Conservation (phyloP, 225 moss, liverwort and hornwort genomes). For the Marchantia polymorpha region DNA sequence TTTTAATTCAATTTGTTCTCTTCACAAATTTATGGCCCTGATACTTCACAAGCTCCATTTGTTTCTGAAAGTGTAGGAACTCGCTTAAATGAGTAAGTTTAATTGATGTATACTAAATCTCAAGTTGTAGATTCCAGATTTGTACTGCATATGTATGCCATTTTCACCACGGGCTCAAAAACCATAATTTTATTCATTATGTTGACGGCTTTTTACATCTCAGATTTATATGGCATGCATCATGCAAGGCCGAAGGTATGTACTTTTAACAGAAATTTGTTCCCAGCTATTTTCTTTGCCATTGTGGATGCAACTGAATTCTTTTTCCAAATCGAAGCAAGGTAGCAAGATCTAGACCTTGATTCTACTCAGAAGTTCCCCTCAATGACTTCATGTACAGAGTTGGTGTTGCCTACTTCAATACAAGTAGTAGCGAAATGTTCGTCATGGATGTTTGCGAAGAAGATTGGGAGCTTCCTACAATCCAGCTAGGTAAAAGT, state of each 20-base stretch:
- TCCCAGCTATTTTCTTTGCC: not conserved
- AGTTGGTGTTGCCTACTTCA: constrained; percentile 82
- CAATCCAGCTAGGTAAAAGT: constrained; percentile 78
- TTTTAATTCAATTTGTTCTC: too few relatives aligned
- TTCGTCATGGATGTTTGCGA: constrained; percentile 91
- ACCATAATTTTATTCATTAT: not conserved
- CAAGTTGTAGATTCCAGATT: not conserved
- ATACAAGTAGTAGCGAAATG: constrained; percentile 66
- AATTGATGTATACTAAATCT: not conserved
- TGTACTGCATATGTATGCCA: not conserved
- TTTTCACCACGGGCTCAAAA: not conserved
- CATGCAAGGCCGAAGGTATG: constrained; percentile 77
- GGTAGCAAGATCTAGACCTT: not conserved
- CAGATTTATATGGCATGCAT: constrained; percentile 97
- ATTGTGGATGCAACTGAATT: not conserved
- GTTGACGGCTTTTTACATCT: not conserved
- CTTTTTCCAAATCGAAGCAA: not conserved
- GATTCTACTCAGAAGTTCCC: too few relatives aligned
- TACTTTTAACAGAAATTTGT: not conserved
- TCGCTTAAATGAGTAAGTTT: not conserved
- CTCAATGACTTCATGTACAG: constrained; percentile 37
- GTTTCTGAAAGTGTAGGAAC: not conserved
- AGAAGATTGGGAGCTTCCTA: constrained; percentile 61
- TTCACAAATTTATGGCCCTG: not conserved
- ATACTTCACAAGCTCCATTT: not conserved